These are phyloP conservation scores for Teratosphaeria destructans DNA, from an alignment of 2,329 filamentous ascomycete species.

Conservation along the genomic window DNA sequence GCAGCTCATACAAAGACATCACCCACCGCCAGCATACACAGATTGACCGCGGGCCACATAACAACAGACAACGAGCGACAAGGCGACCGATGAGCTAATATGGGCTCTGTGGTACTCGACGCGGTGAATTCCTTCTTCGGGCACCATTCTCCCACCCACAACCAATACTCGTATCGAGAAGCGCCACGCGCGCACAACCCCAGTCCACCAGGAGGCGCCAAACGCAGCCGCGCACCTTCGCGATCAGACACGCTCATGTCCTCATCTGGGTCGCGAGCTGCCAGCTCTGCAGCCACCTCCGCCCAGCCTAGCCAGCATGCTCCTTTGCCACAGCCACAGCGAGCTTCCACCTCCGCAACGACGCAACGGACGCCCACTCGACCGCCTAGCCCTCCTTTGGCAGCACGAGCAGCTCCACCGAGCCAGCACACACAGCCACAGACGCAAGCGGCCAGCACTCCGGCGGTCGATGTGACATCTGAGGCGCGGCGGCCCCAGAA, in stretches of 20 bases:
- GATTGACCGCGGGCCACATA: constrained; percentile 6
- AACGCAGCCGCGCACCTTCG: constrained; percentile 18
- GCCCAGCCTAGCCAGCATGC: constrained; percentile 7
- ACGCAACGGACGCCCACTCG: constrained; percentile 8
- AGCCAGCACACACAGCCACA: constrained; percentile 15
- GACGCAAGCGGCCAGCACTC: background rate
- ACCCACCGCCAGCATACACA: background rate
- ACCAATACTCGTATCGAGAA: constrained; percentile 18
- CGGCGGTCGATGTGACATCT: constrained; percentile 16
- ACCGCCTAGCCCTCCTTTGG: constrained; percentile 17
- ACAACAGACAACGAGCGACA: constrained; percentile 6
- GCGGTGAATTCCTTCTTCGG: constrained; percentile 56
- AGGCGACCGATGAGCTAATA: constrained; percentile 34
- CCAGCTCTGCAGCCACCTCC: constrained; percentile 17
- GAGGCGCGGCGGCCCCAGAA: constrained; percentile 41
- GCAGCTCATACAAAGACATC: background rate
- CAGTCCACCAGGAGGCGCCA: constrained; percentile 9
- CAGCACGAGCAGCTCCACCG: constrained; percentile 15
- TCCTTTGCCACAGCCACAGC: background rate
- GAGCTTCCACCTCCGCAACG: constrained; percentile 8
- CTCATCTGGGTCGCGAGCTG: constrained; percentile 19
- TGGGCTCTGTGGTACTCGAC: constrained; percentile 57
- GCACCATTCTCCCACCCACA: constrained; percentile 15
- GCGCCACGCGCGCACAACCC: constrained; percentile 13
- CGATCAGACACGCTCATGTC: constrained; percentile 20